Evolutionary conservation across 2,329 filamentous ascomycete species (phyloP).

Genomic region (Aspergillus unguis): DNA sequence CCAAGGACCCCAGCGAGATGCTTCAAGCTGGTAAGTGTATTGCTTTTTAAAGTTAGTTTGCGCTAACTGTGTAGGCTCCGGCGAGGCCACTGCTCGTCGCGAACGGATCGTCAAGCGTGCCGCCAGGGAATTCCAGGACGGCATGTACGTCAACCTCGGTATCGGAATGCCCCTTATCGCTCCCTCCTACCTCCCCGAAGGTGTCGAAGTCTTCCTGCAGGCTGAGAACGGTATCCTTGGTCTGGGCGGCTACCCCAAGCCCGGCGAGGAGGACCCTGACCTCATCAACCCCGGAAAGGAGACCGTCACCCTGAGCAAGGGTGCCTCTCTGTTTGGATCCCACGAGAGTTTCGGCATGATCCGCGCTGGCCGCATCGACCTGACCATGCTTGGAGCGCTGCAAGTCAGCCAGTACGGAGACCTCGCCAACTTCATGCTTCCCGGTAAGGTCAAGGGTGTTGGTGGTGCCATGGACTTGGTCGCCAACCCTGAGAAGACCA

Average conservation of each 20-base stretch:
- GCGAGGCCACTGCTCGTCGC: slow-evolving; percentile 67
- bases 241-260: slow-evolving; percentile 72
- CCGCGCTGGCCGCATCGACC: slow-evolving; percentile 75
- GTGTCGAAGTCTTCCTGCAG: slow-evolving; percentile 74
- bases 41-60: neutral
- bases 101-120: slow-evolving; percentile 78
- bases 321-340: slow-evolving; percentile 73
- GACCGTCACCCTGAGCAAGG: slow-evolving; percentile 73
- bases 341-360: slow-evolving; percentile 87
- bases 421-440: slow-evolving; percentile 86
- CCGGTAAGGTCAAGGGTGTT: slow-evolving; percentile 82
- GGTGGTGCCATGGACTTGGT: slow-evolving; percentile 76
- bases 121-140: slow-evolving; percentile 77
- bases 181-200: slow-evolving; percentile 67
- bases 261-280: slow-evolving; percentile 68
- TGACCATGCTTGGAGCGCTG: slow-evolving; percentile 78
- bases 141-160: slow-evolving; percentile 86
- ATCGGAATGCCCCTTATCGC: slow-evolving; percentile 83
- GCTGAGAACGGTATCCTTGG: slow-evolving; percentile 84
- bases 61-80: slow-evolving; percentile 31
- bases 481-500: slow-evolving; percentile 67
- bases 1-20: slow-evolving; percentile 58
- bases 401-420: slow-evolving; percentile 77
- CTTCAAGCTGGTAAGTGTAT: slow-evolving; percentile 45
- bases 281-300: slow-evolving; percentile 87